Evolutionary conservation across 2,329 filamentous ascomycete genomes (phyloP).

Genomic region (Lachnellula cervina): DNA sequence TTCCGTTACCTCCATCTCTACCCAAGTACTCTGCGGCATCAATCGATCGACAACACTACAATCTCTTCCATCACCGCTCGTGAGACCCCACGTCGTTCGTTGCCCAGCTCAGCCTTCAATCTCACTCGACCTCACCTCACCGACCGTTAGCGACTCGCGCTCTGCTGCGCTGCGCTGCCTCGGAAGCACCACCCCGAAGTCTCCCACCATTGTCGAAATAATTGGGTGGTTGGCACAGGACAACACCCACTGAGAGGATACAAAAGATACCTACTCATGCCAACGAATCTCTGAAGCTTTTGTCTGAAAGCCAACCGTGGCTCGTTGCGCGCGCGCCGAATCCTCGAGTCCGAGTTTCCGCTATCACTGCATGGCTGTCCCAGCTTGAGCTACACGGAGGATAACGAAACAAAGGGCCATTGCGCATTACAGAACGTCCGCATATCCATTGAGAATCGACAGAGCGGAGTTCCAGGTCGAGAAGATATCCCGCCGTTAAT

Average conservation of each 20-base stretch:
- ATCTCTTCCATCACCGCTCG: background rate
- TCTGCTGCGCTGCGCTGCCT: background rate
- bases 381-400: constrained; percentile 10
- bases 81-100: background rate
- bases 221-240: background rate
- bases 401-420: constrained; percentile 3
- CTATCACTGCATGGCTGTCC: constrained; percentile 10
- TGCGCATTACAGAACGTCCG: background rate
- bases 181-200: background rate
- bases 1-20: no score
- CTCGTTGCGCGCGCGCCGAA: constrained; percentile 4
- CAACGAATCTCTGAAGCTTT: constrained; percentile 35
- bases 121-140: no score
- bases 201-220: background rate
- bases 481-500: background rate
- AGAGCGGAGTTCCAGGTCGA: background rate
- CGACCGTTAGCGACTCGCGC: background rate
- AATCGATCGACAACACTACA: background rate
- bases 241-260: constrained; percentile 1
- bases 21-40: background rate
- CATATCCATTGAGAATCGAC: background rate
- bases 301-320: constrained; percentile 23
- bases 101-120: background rate
- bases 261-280: constrained; percentile 24
- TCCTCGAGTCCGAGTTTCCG: constrained; percentile 8